Percentiles rank a stretch among this genome's conserved stretches.
Conservation (phyloP, 768 basidiomycete genomes). For the Strobilomyces confusus region DNA sequence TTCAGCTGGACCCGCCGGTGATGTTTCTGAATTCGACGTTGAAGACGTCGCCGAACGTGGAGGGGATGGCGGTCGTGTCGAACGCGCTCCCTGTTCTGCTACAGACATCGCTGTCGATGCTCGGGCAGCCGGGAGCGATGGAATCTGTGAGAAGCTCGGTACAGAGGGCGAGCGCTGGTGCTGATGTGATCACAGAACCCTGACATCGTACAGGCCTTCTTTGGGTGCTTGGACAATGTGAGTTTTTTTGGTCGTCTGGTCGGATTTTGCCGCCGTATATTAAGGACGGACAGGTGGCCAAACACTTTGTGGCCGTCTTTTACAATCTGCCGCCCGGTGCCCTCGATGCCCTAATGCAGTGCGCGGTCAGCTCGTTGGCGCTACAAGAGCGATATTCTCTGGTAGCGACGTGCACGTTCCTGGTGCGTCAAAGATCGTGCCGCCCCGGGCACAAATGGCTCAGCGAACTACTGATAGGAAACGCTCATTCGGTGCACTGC, state of each 20-base stretch:
- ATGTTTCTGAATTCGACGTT: constrained; percentile 36
- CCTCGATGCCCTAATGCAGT: constrained; percentile 66
- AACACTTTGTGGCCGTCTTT: constrained; percentile 57
- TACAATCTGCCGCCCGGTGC: constrained; percentile 60
- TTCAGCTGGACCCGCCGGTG: constrained; percentile 75
- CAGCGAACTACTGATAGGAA: constrained; percentile 36
- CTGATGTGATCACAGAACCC: constrained; percentile 60
- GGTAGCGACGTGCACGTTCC: constrained; percentile 75
- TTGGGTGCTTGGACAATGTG: constrained; percentile 76
- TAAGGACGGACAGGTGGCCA: constrained; percentile 36
- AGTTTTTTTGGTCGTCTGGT: constrained; percentile 20
- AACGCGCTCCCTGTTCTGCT: constrained; percentile 55
- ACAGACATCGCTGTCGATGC: constrained; percentile 48
- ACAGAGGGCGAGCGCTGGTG: not conserved
- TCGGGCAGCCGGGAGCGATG: constrained; percentile 63
- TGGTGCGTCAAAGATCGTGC: constrained; percentile 47
- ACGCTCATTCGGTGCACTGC: constrained; percentile 65
- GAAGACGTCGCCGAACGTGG: constrained; percentile 48
- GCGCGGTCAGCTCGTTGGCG: constrained; percentile 60
- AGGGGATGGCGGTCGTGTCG: constrained; percentile 55
- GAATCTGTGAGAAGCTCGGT: constrained; percentile 50
- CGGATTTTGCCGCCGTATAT: not conserved
- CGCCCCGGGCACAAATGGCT: not conserved
- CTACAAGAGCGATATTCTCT: constrained; percentile 85
- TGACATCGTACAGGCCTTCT: constrained; percentile 88